These are phyloP conservation scores for Collybia sordida DNA, from an alignment of 768 basidiomycete species.

Conservation along the genomic window DNA sequence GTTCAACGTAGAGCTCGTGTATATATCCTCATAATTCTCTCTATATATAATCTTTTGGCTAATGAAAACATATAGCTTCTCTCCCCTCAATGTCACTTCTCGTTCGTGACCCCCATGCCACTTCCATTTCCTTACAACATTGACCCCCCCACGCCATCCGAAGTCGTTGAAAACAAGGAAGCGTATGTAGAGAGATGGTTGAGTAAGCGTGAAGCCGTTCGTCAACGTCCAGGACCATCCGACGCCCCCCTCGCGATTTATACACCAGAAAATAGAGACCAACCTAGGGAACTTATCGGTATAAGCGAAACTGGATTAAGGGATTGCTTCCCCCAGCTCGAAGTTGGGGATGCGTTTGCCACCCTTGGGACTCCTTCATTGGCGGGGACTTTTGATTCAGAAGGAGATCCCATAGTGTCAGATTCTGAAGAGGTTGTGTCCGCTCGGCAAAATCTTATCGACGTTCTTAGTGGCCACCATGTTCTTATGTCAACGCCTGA, in stretches of 20 bases:
- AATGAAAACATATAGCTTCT: conserved; percentile 35
- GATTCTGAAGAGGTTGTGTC: conserved; percentile 33
- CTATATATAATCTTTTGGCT: background rate
- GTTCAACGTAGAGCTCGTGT: conserved; percentile 67
- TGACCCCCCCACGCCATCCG: conserved; percentile 48
- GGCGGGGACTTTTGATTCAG: conserved; percentile 33
- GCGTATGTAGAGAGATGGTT: conserved; percentile 81
- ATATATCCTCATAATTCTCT: conserved; percentile 9
- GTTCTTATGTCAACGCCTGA: conserved; percentile 52
- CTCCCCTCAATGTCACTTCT: conserved; percentile 61
- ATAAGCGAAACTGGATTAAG: conserved; percentile 65
- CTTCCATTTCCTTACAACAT: conserved; percentile 82
- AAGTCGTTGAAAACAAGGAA: conserved; percentile 49
- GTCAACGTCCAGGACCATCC: conserved; percentile 23
- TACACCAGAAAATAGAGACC: conserved; percentile 47
- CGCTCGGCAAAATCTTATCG: conserved; percentile 70
- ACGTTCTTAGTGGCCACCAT: conserved; percentile 78
- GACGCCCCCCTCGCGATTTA: conserved; percentile 46
- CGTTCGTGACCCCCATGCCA: conserved; percentile 83
- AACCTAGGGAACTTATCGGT: conserved; percentile 63
- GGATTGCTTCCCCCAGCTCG: conserved; percentile 82
- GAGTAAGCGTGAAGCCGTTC: conserved; percentile 56
- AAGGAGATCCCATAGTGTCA: conserved; percentile 30
- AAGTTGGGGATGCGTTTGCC: conserved; percentile 81
- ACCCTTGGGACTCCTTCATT: conserved; percentile 64